phyloP scores from a whole-genome alignment of 2,329 filamentous ascomycete genomes.

The Exophiala mesophila region DNA sequence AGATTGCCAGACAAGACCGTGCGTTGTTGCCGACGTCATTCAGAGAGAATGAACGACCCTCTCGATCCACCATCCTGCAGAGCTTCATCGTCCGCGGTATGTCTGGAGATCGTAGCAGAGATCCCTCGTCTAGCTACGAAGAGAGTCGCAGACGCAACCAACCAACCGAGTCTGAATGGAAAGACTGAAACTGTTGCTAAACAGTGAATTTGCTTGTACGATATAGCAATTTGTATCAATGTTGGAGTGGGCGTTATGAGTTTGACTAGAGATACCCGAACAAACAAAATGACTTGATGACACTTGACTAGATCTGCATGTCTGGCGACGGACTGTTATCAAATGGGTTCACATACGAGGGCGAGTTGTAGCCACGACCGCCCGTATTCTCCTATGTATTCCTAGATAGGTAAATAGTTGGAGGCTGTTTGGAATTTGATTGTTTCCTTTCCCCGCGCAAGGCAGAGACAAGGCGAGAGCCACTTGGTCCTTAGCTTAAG shows the following conservation, averaged over 20 bases:
- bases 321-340: constrained; percentile 25
- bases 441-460: too few species aligned
- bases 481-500: too few species aligned
- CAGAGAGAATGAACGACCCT: constrained; percentile 19
- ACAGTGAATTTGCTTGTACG: constrained; percentile 8
- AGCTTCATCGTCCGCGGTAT: constrained; percentile 20
- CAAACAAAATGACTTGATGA: constrained; percentile 25
- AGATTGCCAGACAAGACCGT: constrained; percentile 60
- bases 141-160: constrained; percentile 15
- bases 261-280: constrained; percentile 23
- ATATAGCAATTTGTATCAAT: constrained; percentile 16
- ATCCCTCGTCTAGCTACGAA: constrained; percentile 18
- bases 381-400: neutral
- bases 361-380: neutral
- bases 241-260: constrained; percentile 19
- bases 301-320: constrained; percentile 18
- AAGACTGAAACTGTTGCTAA: constrained; percentile 20
- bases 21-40: constrained; percentile 34
- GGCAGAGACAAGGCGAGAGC: too few species aligned
- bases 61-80: constrained; percentile 21
- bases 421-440: neutral
- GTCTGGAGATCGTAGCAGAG: constrained; percentile 23
- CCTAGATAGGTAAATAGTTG: neutral
- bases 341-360: constrained; percentile 2
- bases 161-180: constrained; percentile 17